These are phyloP conservation scores for Trichoderma sp. DNA, from an alignment of 2,329 filamentous ascomycete genomes.

Conservation along the genomic window DNA sequence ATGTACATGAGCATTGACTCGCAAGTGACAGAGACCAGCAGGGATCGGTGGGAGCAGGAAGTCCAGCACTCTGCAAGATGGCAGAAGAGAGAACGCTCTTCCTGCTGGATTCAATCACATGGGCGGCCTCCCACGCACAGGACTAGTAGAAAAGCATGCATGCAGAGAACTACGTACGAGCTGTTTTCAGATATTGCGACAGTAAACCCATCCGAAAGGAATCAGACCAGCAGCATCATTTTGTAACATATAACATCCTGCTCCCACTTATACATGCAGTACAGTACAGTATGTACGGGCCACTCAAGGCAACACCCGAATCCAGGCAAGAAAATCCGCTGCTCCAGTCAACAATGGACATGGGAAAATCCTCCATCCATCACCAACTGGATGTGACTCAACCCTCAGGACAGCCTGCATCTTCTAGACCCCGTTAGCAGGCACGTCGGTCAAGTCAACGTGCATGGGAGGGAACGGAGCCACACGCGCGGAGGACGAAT, in stretches of 20 bases:
- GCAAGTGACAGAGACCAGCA: slow-evolving; percentile 5
- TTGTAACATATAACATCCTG: not conserved
- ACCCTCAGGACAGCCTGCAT: not conserved
- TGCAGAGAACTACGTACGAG: not conserved
- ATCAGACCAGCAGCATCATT: not conserved
- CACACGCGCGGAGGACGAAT: slow-evolving; percentile 8
- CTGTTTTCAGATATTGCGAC: not conserved
- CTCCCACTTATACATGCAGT: too few relatives aligned
- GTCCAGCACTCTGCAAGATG: not conserved
- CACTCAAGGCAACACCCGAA: not conserved
- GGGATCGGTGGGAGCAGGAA: slow-evolving; percentile 2
- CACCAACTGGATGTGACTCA: slow-evolving; percentile 23
- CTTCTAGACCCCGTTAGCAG: slow-evolving; percentile 20
- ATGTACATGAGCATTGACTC: not conserved
- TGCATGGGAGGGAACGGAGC: not conserved
- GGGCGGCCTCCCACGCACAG: slow-evolving; percentile 23
- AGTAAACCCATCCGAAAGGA: not conserved
- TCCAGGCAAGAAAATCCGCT: slow-evolving; percentile 7
- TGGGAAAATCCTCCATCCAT: slow-evolving; percentile 12
- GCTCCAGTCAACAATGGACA: slow-evolving; percentile 1
- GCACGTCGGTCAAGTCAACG: slow-evolving; percentile 28
- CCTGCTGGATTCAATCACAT: slow-evolving; percentile 17
- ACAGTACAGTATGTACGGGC: too few relatives aligned
- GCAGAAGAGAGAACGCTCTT: not conserved
- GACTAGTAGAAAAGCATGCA: slow-evolving; percentile 11